These are phyloP conservation scores for Wickerhamomyces hampshirensis DNA, from an alignment of 805 yeast species.

Conservation along the genomic window DNA sequence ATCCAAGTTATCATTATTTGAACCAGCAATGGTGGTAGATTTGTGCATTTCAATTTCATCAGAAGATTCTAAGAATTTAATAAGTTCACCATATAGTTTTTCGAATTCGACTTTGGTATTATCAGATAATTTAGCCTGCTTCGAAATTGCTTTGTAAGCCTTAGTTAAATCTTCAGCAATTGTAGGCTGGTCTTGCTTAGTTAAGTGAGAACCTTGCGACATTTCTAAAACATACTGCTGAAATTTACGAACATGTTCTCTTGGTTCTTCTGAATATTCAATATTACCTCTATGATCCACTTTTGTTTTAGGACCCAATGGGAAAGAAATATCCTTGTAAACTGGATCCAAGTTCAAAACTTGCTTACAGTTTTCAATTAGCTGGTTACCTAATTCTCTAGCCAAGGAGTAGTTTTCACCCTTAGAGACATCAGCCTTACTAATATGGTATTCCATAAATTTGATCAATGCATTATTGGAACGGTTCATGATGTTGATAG, in stretches of 20 bases:
- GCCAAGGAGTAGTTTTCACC: slow-evolving; percentile 94
- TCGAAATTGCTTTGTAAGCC: slow-evolving; percentile 76
- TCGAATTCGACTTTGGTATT: slow-evolving; percentile 69
- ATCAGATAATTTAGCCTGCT: slow-evolving; percentile 58
- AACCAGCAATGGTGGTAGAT: slow-evolving; percentile 51
- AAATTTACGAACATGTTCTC: slow-evolving; percentile 87
- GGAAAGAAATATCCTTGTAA: slow-evolving; percentile 89
- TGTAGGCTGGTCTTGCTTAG: slow-evolving; percentile 65
- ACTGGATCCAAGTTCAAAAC: slow-evolving; percentile 79
- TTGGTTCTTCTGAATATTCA: slow-evolving; percentile 76
- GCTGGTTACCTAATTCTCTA: slow-evolving; percentile 83
- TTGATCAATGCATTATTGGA: slow-evolving; percentile 90
- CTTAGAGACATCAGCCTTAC: slow-evolving; percentile 61
- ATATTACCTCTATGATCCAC: slow-evolving; percentile 87
- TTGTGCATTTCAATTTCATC: slow-evolving; percentile 67
- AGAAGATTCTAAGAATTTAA: slow-evolving; percentile 62
- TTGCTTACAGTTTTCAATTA: slow-evolving; percentile 92
- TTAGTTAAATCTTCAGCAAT: slow-evolving; percentile 81
- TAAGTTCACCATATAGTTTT: slow-evolving; percentile 63
- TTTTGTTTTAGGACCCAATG: slow-evolving; percentile 91
- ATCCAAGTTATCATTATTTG: slow-evolving; percentile 44
- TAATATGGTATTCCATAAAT: slow-evolving; percentile 84
- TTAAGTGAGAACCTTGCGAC: slow-evolving; percentile 90
- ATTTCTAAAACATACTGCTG: slow-evolving; percentile 94
- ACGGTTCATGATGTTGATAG: slow-evolving; percentile 96